Evolutionary conservation across 495 filamentous ascomycete genomes (phyloP), one percentile per base, ranked within the genome.

Genomic region (Aspergillus ellipticus): DNA sequence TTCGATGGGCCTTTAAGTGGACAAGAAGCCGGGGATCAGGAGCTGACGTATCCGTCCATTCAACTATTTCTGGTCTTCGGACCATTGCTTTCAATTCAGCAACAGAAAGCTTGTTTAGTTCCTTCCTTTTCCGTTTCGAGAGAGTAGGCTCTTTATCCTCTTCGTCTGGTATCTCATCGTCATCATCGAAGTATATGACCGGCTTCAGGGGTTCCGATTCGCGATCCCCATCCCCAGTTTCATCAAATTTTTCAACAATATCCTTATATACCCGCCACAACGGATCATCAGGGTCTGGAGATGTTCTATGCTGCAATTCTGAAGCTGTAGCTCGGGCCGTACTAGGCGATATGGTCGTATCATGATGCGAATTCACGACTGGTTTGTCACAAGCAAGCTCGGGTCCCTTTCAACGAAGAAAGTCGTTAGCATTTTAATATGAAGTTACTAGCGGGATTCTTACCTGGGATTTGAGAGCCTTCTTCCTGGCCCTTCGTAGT

Each of bases 1-100:
- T 98, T 45, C 93, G 85, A 73, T 95, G 88, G 4, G 89, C 87
- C 70, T 97, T 98, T 74, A 98, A 89, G 59, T 94, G 89, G 20
- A 97, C 89, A 7, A 97, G 82, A 47, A 97, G 79, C 42, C 87
- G 85, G 20, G 94, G 94, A 67, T 97, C 94, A 39, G 87, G 80
- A 2, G 93, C 90, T n/a, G 89, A 94, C 17, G 89, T 89, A 66
- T 98, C 94, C 42, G 93, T 95, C 94, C 93, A 97, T 63, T 97
- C 94, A 2, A 98, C 94, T 0, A 92, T 85, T 68, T 98, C 94
- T 8, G 94, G 94, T 61, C 92, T 94, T 61, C 81, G 79, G 43
- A 96, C 94, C 52, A 96, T 74, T 21, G 92, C 89, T 71, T 97
- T 97, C 45, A 98, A 81, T 69, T 97, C 91, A 35, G 94, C 94